These are phyloP conservation scores for Tylopilus balloui DNA, from an alignment of 768 basidiomycete species.

Conservation along the genomic window DNA sequence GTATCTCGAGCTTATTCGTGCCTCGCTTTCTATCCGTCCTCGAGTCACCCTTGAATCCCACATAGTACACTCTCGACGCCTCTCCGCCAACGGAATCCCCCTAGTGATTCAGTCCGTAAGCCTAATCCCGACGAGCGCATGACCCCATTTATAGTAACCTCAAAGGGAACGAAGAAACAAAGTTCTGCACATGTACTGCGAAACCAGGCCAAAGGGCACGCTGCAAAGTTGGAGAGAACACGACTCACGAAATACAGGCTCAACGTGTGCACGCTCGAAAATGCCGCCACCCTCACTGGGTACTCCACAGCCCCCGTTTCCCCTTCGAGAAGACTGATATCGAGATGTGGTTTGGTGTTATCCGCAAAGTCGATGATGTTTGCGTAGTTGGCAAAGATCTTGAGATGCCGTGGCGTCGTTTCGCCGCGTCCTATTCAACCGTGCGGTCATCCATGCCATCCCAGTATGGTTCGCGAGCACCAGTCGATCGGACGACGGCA, in stretches of 20 bases:
- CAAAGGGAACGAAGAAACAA: slow-evolving; percentile 18
- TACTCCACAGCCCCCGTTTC: slow-evolving; percentile 70
- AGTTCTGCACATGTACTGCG: neutral
- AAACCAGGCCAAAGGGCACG: slow-evolving; percentile 18
- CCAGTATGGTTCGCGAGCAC: slow-evolving; percentile 1
- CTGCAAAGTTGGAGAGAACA: slow-evolving; percentile 8
- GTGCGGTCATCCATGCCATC: slow-evolving; percentile 5
- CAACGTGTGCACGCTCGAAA: slow-evolving; percentile 67
- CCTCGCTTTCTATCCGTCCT: slow-evolving; percentile 51
- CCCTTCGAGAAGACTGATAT: slow-evolving; percentile 67
- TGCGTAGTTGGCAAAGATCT: slow-evolving; percentile 69
- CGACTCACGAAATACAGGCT: slow-evolving; percentile 76
- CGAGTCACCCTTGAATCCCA: slow-evolving; percentile 80
- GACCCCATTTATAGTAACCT: slow-evolving; percentile 20
- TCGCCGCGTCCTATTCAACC: slow-evolving; percentile 63
- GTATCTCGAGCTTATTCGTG: slow-evolving; percentile 64
- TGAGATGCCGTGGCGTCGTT: slow-evolving; percentile 65
- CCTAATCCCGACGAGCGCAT: slow-evolving; percentile 9
- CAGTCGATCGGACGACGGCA: neutral
- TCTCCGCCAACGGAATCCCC: slow-evolving; percentile 66
- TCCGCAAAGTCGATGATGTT: slow-evolving; percentile 77
- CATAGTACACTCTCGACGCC: slow-evolving; percentile 62
- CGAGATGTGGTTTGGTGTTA: slow-evolving; percentile 60
- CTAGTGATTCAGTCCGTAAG: slow-evolving; percentile 34
- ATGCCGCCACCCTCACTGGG: slow-evolving; percentile 70